Evolutionary conservation across 139 green algal genomes (phyloP), one percentile per base, ranked within the genome.

Genomic region (Edaphochlamys debaryana): DNA sequence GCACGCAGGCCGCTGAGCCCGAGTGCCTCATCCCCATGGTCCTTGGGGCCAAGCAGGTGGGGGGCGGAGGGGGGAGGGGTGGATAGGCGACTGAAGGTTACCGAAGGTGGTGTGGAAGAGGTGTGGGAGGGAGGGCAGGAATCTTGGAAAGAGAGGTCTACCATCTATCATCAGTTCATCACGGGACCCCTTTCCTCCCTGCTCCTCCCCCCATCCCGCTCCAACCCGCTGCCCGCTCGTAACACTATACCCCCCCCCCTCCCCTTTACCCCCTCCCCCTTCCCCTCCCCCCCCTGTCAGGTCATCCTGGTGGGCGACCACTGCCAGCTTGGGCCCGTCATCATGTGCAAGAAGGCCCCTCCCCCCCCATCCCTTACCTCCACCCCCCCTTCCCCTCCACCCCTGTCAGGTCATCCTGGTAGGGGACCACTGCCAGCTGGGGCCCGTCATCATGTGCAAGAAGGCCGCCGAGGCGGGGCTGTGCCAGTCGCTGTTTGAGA

Each of bases 271-370:
- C 25, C 5, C 40, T 23, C 48, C 69, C n/a, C n/a, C n/a, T n/a
- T 20, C 25, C 36, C 3, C 58, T 34, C 40, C 5, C 50, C 11
- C 32, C 30, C 42, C 60, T n/a, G n/a, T n/a, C 86, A 94, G 91
- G 89, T 96, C 3, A 92, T 99, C 4, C 91, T 99, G 70, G 97
- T 99, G 48, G 97, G 97, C n/a, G 97, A 99, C 90, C 96, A 99
- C 90, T 98, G 96, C 91, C 97, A 98, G 93, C 92, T 98, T 70
- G 95, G 95, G 4, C 96, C 98, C 30, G 95, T 99, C 67, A 97
- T 98, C 80, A 96, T 98, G 86, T 96, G 91, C 86, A 97, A 97
- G 85, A 93, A 92, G 74, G 96, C 95, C n/a, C n/a, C n/a, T n/a
- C n/a, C n/a, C n/a, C n/a, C n/a, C n/a, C 36, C 66, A 36, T 45